phyloP scores from a whole-genome alignment of 2,329 filamentous ascomycete genomes.

The Colletotrichum sp. region DNA sequence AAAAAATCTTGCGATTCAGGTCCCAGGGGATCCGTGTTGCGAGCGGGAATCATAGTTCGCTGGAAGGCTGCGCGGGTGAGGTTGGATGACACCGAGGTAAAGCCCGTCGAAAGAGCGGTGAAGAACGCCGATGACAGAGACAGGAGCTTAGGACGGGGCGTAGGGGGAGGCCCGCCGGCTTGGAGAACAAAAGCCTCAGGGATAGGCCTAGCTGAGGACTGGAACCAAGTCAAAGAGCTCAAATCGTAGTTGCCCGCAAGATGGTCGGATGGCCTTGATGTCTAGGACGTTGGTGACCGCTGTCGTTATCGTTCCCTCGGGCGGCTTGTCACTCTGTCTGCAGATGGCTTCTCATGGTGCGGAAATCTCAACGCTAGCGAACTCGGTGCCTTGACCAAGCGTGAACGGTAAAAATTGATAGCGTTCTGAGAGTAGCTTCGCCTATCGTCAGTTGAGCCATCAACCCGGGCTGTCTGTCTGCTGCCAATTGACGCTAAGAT shows the following conservation, averaged over 20 bases:
- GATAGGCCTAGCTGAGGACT: background rate
- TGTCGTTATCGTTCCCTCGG: background rate
- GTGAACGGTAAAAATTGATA: background rate
- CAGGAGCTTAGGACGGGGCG: background rate
- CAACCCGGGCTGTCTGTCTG: background rate
- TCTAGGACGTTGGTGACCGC: background rate
- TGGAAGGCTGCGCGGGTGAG: background rate
- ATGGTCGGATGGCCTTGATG: background rate
- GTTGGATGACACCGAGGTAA: constrained; percentile 1
- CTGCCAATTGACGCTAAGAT: background rate
- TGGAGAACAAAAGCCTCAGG: background rate
- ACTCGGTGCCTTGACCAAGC: background rate
- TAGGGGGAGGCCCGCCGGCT: background rate
- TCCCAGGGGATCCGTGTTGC: background rate
- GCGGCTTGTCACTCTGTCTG: background rate
- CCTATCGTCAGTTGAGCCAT: background rate
- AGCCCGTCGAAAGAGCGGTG: constrained; percentile 14
- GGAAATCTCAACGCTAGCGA: background rate
- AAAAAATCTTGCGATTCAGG: background rate
- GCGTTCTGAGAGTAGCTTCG: background rate
- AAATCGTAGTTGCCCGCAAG: background rate
- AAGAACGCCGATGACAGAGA: background rate
- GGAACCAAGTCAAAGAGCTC: background rate
- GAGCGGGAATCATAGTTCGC: background rate
- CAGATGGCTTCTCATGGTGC: background rate